Conservation (phyloP, 768 basidiomycete species). For the Neoboletus brunneissimus region DNA sequence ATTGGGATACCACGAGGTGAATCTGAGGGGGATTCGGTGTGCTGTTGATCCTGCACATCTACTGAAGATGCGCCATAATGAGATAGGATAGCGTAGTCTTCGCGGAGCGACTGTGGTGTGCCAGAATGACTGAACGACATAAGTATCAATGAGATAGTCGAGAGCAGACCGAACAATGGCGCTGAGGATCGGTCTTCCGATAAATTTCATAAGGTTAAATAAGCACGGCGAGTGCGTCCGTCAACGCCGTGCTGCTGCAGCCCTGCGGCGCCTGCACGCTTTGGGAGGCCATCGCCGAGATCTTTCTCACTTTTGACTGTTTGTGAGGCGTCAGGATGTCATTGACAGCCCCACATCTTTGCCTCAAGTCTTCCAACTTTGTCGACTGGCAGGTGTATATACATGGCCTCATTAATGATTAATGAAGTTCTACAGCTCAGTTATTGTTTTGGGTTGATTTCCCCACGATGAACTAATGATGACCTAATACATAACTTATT, state of each 20-base stretch:
- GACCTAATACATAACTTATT: background rate
- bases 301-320: no score
- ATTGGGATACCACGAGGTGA: conserved; percentile 22
- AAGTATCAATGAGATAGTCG: background rate
- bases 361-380: no score
- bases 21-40: conserved; percentile 6
- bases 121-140: conserved; percentile 22
- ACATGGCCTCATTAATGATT: no score
- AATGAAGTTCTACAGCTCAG: no score
- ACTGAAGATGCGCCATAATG: conserved; percentile 40
- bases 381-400: no score
- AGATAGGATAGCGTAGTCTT: conserved; percentile 64
- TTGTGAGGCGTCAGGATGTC: no score
- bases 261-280: no score
- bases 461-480: background rate
- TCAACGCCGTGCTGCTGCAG: background rate
- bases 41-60: conserved; percentile 3
- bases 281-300: no score
- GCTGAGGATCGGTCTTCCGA: background rate
- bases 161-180: background rate
- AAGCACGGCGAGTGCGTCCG: no score
- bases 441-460: no score
- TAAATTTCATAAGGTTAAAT: background rate
- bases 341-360: no score
- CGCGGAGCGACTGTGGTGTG: conserved; percentile 46